Base-by-base conservation (phyloP, 177 flowering plant genomes). In the Vitis hybrid region DNA sequence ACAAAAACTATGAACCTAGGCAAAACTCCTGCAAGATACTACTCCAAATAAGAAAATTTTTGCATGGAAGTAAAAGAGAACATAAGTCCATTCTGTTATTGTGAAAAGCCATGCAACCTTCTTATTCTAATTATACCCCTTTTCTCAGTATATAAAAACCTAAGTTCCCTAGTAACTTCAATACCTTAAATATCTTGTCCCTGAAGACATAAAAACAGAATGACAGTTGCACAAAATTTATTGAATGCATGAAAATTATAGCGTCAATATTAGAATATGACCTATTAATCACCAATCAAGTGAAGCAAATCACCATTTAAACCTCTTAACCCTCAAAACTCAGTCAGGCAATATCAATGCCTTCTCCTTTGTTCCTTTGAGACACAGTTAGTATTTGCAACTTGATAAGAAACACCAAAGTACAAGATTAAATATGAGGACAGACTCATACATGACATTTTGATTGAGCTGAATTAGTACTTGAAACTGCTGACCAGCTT, bases 361-460 rank as follows among this genome's bases (percentile, higher is more conserved):
- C 45, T 39, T 39, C 45, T 7, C 45, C 45, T 39, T 7, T 39
- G 45, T 39, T 39, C 45, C 6, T 39, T 39, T 39, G 9, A 39
- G 45, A 39, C 9, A 39, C 0, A 62, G 29, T 26, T 26, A 26
- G 10, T n/a, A 62, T 6, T 62, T 33, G 20, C 9, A 2, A 50
- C 29, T 49, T 6, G 3, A 31, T 14, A 56, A 62, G 2, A 59
- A 51, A 58, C 33, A 60, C 19, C 13, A 18, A 59, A 22, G 52
- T 61, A 39, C 58, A 52, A 22, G 14, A 59, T 15, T 39, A 22
- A 55, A 63, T 57, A 61, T 22, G 18, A 71, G 50, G 8, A 66
- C 29, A 45, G 31, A 66, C 7, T 68, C 85, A 53, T 85, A 92
- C 94, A 78, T 74, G 73, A 71, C 93, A 91, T 55, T 70, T 70